These are phyloP conservation scores for Phoma sp. DNA, from an alignment of 2,329 filamentous ascomycete species.

Conservation along the genomic window DNA sequence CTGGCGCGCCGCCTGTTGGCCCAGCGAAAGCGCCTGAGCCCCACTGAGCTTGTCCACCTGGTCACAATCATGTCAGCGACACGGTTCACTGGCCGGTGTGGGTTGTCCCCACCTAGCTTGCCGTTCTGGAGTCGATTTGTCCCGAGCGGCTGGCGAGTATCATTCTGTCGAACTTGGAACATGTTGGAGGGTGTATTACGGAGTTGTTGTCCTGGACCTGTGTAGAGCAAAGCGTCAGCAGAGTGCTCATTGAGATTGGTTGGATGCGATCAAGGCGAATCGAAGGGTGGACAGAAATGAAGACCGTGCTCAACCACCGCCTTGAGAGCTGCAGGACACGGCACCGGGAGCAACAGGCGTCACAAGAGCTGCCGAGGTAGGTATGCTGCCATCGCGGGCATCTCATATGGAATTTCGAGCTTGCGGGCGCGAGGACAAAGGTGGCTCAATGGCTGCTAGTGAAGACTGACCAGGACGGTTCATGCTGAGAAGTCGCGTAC, in stretches of 20 bases:
- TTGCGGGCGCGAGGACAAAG: conserved; percentile 20
- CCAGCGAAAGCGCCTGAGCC: conserved; percentile 55
- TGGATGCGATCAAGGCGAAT: background rate
- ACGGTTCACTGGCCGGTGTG: background rate
- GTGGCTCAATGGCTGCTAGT: conserved; percentile 31
- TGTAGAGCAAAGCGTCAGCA: conserved; percentile 19
- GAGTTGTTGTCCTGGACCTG: conserved; percentile 58
- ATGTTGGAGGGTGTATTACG: conserved; percentile 59
- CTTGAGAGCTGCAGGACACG: background rate
- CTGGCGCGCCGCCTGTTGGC: conserved; percentile 60
- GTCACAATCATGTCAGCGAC: conserved; percentile 26
- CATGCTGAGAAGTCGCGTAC: conserved; percentile 43
- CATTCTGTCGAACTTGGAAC: conserved; percentile 57
- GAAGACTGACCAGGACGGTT: conserved; percentile 55
- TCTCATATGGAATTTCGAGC: conserved; percentile 20
- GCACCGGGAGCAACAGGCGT: background rate
- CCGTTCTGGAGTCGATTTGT: conserved; percentile 60
- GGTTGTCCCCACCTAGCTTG: conserved; percentile 55
- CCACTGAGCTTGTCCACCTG: conserved; percentile 61
- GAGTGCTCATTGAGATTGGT: conserved; percentile 2
- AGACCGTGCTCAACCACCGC: background rate
- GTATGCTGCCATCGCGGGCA: conserved; percentile 13
- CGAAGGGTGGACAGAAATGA: background rate
- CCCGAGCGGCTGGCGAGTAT: conserved; percentile 55
- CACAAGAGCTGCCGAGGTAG: background rate